phyloP scores from a whole-genome alignment of 495 filamentous ascomycete genomes.

The Chaetomidium leptoderma region DNA sequence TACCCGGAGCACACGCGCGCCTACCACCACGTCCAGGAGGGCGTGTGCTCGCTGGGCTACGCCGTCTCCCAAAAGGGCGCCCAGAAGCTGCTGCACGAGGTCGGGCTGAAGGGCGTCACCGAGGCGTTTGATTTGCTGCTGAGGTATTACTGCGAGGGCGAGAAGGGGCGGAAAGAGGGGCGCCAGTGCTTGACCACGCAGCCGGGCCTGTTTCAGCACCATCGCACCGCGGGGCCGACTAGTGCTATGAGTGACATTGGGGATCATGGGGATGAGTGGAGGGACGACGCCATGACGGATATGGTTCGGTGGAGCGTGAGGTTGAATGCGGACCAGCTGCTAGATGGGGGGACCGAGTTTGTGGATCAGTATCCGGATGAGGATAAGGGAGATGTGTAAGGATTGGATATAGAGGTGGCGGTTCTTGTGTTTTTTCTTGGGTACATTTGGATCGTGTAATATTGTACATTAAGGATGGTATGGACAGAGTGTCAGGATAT shows the following conservation, averaged over 20 bases:
- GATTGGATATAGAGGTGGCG: too few species aligned
- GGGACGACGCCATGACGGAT: conserved; percentile 22
- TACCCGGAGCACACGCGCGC: conserved; percentile 35
- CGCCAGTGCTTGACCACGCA: conserved; percentile 32
- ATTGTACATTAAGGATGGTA: too few species aligned
- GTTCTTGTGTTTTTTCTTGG: too few species aligned
- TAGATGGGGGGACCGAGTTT: conserved; percentile 25
- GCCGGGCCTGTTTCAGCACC: conserved; percentile 32
- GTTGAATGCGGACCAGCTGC: conserved; percentile 30
- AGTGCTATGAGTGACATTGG: conserved; percentile 31
- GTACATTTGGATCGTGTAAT: too few species aligned
- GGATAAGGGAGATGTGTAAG: too few species aligned
- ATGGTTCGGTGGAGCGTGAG: conserved; percentile 32
- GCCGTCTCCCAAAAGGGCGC: conserved; percentile 30
- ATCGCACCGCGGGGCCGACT: conserved; percentile 25
- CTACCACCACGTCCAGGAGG: conserved; percentile 34
- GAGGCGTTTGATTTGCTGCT: conserved; percentile 30
- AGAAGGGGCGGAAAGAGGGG: conserved; percentile 15
- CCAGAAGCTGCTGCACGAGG: conserved; percentile 28
- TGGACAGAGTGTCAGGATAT: too few species aligned
- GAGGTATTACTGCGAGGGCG: conserved; percentile 30
- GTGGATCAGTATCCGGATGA: conserved; percentile 31
- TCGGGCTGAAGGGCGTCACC: conserved; percentile 26
- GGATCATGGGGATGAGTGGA: conserved; percentile 27
- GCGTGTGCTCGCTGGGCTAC: conserved; percentile 34